A percentile compares a stretch with the other conserved stretches of the same genome.
Evolutionary conservation across 352 stramenopile species (phyloP).

Genomic region (Elongisporangium prolatum): DNA sequence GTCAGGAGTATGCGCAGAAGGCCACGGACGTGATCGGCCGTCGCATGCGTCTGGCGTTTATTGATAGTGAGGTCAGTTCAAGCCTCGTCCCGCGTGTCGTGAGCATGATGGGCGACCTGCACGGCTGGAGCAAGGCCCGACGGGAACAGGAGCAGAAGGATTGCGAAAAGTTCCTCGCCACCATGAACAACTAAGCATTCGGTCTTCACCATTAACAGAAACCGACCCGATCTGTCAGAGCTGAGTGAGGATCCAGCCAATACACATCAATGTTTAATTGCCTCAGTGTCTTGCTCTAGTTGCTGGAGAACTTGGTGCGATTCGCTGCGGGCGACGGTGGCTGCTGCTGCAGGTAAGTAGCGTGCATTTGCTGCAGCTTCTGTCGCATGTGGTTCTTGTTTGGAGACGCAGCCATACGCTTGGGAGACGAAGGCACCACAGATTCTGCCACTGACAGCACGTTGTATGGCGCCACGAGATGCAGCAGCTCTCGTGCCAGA

Average conservation of each 20-base stretch:
- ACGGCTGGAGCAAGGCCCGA: slow-evolving; percentile 79
- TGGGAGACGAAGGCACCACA: neutral
- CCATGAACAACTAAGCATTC: slow-evolving; percentile 78
- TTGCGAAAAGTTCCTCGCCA: slow-evolving; percentile 72
- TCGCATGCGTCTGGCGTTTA: slow-evolving; percentile 91
- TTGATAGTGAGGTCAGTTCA: slow-evolving; percentile 83
- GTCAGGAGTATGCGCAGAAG: slow-evolving; percentile 93
- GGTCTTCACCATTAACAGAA: slow-evolving; percentile 12
- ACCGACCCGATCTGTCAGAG: too few species aligned
- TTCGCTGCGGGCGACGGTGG: neutral
- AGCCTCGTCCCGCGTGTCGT: slow-evolving; percentile 85
- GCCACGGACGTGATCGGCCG: slow-evolving; percentile 91
- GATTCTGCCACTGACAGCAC: neutral
- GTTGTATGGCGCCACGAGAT: slow-evolving; percentile 55
- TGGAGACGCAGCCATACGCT: slow-evolving; percentile 3
- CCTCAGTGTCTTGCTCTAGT: neutral
- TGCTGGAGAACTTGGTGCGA: neutral
- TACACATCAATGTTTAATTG: slow-evolving; percentile 2
- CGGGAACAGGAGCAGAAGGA: slow-evolving; percentile 71
- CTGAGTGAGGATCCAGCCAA: too few species aligned
- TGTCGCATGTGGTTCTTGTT: slow-evolving; percentile 13
- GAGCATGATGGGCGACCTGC: slow-evolving; percentile 90
- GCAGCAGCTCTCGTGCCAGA: slow-evolving; percentile 54
- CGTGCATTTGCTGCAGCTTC: slow-evolving; percentile 11
- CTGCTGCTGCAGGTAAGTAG: slow-evolving; percentile 2